Evolutionary conservation across 129 eudicot genomes (phyloP).

Genomic region (Flaveria linearis): DNA sequence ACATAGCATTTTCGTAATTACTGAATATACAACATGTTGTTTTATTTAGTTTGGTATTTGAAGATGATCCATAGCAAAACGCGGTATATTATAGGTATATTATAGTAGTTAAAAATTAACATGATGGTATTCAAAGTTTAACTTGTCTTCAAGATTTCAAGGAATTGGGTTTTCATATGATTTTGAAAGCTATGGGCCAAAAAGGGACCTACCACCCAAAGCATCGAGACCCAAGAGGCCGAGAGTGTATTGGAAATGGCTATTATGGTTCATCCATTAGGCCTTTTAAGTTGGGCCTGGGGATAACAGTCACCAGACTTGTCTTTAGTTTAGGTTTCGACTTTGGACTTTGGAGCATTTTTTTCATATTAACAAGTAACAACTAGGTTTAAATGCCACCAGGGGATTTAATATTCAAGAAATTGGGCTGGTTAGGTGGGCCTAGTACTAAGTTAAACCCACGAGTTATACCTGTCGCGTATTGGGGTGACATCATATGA

Average conservation of each 20-base stretch:
- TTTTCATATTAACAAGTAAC: no score
- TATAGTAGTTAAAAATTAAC: not conserved
- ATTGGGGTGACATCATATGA: no score
- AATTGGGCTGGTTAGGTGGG: constrained; percentile 16
- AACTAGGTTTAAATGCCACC: not conserved
- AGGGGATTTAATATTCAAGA: not conserved
- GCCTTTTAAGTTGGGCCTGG: not conserved
- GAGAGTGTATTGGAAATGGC: not conserved
- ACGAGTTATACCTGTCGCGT: no score
- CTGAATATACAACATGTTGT: no score
- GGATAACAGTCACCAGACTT: not conserved
- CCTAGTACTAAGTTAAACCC: not conserved
- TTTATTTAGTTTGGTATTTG: no score
- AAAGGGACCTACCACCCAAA: not conserved
- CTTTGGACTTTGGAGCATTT: no score
- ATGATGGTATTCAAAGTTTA: not conserved
- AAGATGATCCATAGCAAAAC: no score
- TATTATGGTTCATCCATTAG: not conserved
- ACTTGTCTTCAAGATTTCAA: not conserved
- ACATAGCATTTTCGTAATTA: no score
- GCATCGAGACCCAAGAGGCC: not conserved
- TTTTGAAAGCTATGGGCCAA: not conserved
- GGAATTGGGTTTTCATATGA: not conserved
- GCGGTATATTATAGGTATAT: no score
- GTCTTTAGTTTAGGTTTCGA: not conserved